Evolutionary conservation across 345 rosid genomes (phyloP), one percentile per base, ranked within the genome.

Genomic region (Salix caprea): DNA sequence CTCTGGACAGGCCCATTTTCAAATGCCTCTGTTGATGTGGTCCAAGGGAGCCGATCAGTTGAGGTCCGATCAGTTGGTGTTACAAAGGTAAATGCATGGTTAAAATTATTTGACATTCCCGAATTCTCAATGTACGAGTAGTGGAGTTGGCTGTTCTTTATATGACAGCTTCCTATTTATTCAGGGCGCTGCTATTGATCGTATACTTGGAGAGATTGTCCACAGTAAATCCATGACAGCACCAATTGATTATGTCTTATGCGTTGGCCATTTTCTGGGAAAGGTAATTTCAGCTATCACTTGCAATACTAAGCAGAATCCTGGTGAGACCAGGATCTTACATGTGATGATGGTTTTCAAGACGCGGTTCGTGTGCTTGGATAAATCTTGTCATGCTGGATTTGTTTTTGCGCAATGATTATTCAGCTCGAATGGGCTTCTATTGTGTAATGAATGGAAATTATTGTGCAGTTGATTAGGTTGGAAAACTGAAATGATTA

Each of bases 1-100:
- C 97, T 96, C 74, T 96, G 98, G 97, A 96, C 99, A 37, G 99
- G 99, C 70, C 99, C 99, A 67, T 92, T 96, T 82, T 93, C 98
- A 58, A 96, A 96, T 83, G 97, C 99, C 76, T 96, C 99, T 28
- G 97, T 96, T 60, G 99, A 96, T 87, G 98, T 96, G 61, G 97
- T 96, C 76, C 99, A 96, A 86, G 99, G 98, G 66, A 89, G 97
- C 84, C 89, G 95, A 71, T 96, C 98, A 28, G 97, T 96, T 30
- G 99, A 96, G 84, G 99, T 96, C 77, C 91, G 99, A 75, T 89
- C 98, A 1, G 99, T 96, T 74, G 99, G 99, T 74, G 98, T 96
- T 58, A 96, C 99, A 24, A 96, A 96, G 94, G 98, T 93, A 77
- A 84, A 67, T 64, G 13, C 42, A 19, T 44, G 48, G 40, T 79